phyloP scores from a whole-genome alignment of 208 protist genomes.

The Acanthamoeba sp. region DNA sequence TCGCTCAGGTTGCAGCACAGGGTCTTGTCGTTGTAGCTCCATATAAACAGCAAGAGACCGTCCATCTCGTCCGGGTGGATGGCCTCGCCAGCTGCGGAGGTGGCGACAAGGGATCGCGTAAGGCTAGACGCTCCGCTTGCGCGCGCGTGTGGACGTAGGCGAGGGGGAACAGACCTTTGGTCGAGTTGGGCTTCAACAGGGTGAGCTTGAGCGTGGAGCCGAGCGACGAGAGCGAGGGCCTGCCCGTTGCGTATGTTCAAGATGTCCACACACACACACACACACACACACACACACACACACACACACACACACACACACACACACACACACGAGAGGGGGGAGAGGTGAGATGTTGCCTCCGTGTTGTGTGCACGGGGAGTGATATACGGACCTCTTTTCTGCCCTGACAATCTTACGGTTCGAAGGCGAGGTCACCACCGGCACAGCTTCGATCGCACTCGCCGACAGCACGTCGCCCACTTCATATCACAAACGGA shows the following conservation, averaged over 20 bases:
- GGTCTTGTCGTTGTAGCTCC: slow-evolving; percentile 20
- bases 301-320: no score
- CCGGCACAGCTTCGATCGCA: neutral
- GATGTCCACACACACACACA: no score
- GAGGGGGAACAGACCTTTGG: neutral
- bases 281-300: no score
- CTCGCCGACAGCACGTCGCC: slow-evolving; percentile 3
- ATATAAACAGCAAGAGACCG: neutral
- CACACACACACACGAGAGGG: no score
- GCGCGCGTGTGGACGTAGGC: neutral
- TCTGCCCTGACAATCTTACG: neutral
- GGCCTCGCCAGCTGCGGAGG: neutral
- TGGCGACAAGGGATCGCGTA: neutral
- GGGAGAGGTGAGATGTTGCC: no score
- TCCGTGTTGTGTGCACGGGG: no score
- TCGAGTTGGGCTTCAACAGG: slow-evolving; percentile 13
- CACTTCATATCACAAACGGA: neutral
- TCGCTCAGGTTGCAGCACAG: slow-evolving; percentile 21
- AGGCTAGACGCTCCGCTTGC: neutral
- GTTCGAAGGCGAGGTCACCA: neutral
- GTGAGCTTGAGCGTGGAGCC: slow-evolving; percentile 31
- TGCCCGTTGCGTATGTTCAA: no score
- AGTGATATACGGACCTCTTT: neutral
- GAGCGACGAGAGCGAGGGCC: neutral
- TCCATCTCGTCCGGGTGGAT: neutral